Base-by-base conservation (phyloP, 768 basidiomycete species). In the Lactifluus subvellereus region DNA sequence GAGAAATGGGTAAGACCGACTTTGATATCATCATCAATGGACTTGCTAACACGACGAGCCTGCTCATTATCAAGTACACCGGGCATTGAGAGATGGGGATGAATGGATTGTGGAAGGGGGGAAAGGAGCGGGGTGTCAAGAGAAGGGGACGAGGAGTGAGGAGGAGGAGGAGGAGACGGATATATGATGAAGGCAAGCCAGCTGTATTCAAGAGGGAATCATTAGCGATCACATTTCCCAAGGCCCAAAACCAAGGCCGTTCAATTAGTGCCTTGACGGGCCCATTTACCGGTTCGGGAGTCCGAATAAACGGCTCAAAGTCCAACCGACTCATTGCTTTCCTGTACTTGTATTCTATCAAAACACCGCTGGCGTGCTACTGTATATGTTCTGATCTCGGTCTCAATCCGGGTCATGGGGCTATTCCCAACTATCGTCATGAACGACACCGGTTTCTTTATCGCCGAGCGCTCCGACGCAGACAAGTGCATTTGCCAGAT, bases 1-100 rank as follows among this genome's bases (percentile, higher is more conserved):
- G 22, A 6, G 27, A 43, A 54, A 66, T 69, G 27, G 53, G 30
- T 18, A 7, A 40, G 52, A 66, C 69, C 32, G 47, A 83, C 84
- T 74, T 74, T 82, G 69, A 84, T 71, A 32, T 84, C 83, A 54
- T 84, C 81, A 70, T 84, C 83, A 68, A 84, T 84, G 69, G 73
- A 71, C 64, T 77, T 77, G 71, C 80, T 84, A 60, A 78, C 74
- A 40, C 74, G 77, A 11, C 73, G 70, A 8, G 82, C 80, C n/a
- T 78, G 73, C 54, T 74, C 77, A 22, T 80, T 77, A 33, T 82
- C 62, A 14, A 64, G 61, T 51, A 66, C 58, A 22, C 60, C 65
- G 22, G 67, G 65, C 66, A 62, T 64, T 18, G 49, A 54, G n/a
- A 42, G 14, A 18, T 38, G 22, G 16, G 32, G 47, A 14, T 20